phyloP scores from a whole-genome alignment of 164 flowering plant genomes.

The Cinnamomum micranthum region DNA sequence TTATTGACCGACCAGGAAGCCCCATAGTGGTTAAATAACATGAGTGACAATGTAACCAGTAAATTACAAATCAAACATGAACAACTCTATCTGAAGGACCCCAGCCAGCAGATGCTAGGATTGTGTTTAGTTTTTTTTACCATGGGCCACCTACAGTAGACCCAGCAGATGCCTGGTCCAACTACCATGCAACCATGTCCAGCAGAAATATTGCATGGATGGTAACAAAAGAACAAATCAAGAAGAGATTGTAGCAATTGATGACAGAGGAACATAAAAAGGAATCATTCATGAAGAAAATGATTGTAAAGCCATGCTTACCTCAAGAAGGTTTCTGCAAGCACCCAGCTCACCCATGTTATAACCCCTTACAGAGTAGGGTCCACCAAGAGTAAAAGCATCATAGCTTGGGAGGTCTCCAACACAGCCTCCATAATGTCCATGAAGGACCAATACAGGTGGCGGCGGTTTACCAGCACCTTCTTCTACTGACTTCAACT shows the following conservation, averaged over 20 bases:
- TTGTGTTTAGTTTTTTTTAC: neutral
- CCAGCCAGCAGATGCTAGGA: neutral
- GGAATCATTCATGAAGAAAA: too few relatives aligned
- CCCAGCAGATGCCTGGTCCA: neutral
- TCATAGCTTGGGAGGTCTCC: constrained; percentile 99
- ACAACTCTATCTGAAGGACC: too few relatives aligned
- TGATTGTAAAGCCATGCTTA: constrained; percentile 19
- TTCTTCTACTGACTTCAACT: constrained; percentile 84
- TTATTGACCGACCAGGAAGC: too few relatives aligned
- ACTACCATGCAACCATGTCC: neutral
- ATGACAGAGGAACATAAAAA: too few relatives aligned
- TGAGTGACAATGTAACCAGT: too few relatives aligned
- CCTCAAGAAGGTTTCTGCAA: constrained; percentile 94
- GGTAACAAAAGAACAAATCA: neutral
- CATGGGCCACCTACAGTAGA: neutral
- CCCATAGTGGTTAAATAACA: too few relatives aligned
- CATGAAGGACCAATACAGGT: constrained; percentile 92
- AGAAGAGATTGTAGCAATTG: too few relatives aligned
- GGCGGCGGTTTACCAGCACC: constrained; percentile 91
- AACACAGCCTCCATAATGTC: constrained; percentile 97
- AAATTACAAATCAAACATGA: too few relatives aligned
- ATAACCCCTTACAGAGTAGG: constrained; percentile 95
- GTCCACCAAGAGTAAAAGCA: constrained; percentile 97
- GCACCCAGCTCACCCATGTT: constrained; percentile 99
- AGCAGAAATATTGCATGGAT: neutral